Base-by-base conservation (phyloP, 257 asterid species). In the Ligustrum vulgare region DNA sequence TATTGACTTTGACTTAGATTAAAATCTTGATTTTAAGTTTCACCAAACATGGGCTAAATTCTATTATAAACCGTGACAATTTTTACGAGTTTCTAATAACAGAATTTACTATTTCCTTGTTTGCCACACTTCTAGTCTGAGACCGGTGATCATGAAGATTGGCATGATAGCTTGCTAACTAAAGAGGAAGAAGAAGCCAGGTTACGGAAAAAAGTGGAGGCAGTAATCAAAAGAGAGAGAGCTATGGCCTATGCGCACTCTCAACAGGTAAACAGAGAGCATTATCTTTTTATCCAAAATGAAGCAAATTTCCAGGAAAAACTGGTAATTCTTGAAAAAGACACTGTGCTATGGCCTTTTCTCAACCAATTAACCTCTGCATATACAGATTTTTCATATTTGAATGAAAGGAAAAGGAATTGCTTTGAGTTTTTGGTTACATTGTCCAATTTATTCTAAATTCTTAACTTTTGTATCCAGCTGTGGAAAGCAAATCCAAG, bases 181-280 rank as follows among this genome's bases (percentile, higher is more conserved):
- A 95, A 91, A 84, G 97, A 95, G 82, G 92, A 91, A 83, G 87
- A 51, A 6, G 96, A 95, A 80, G 91, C 67, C 72, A 87, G 97
- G 89, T 36, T 87, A 31, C 78, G 79, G 74, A 93, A 78, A 80
- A 91, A 86, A 80, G 91, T 90, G 8, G 98, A 95, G 84, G 99
- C 99, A 18, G 90, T 87, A 78, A 82, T 93, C 69, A 95, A 91
- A 83, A 80, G 99, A 85, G 97, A 95, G 82, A 82, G 97, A 84
- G 93, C 95, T 76, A 87, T 91, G 98, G 95, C 98, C 33, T 93
- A 93, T 80, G 96, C 98, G 74, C 87, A 90, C 77, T 90, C 98
- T 72, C 87, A 93, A 81, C 93, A 85, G 97, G 98, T 93, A 85
- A 65, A 66, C 12, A 8, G 2, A 2, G 31, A 41, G 33, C 39